A percentile compares a stretch with the other conserved stretches of the same genome.
Evolutionary conservation across 331 rosid genomes (phyloP).

Genomic region (Acacia pycnantha): DNA sequence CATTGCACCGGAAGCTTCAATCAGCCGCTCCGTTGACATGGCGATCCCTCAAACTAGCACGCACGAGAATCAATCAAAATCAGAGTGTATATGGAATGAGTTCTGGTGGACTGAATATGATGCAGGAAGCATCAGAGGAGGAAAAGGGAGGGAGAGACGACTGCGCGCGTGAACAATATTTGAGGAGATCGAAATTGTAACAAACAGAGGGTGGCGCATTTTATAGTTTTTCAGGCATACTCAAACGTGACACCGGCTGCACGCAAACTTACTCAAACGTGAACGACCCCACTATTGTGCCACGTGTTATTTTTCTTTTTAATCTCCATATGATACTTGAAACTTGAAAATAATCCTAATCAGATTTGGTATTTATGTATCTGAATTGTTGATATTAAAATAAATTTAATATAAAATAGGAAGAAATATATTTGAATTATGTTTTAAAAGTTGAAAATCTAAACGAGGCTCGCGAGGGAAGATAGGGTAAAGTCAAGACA

Average conservation of each 20-base stretch:
- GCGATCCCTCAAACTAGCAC: neutral
- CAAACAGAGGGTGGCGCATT: neutral
- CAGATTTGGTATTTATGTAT: neutral
- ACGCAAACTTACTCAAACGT: neutral
- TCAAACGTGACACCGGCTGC: neutral
- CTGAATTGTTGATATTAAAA: neutral
- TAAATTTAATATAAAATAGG: neutral
- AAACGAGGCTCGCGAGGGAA: too few species aligned
- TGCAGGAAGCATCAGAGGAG: neutral
- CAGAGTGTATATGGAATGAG: conserved; percentile 5
- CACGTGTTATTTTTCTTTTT: neutral
- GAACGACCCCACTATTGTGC: neutral
- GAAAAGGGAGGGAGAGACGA: neutral
- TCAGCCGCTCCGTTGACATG: conserved; percentile 69
- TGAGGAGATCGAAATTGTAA: neutral
- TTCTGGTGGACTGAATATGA: neutral
- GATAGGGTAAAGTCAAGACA: too few species aligned
- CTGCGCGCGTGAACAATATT: neutral
- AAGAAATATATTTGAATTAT: neutral
- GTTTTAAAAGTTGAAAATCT: too few species aligned
- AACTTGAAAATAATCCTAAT: neutral
- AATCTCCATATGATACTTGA: neutral
- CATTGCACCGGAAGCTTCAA: conserved; percentile 29
- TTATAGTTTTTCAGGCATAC: conserved; percentile 29
- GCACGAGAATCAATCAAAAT: neutral